Base-by-base conservation (phyloP, 2,329 filamentous ascomycete genomes). In the Lachnellula cervina region DNA sequence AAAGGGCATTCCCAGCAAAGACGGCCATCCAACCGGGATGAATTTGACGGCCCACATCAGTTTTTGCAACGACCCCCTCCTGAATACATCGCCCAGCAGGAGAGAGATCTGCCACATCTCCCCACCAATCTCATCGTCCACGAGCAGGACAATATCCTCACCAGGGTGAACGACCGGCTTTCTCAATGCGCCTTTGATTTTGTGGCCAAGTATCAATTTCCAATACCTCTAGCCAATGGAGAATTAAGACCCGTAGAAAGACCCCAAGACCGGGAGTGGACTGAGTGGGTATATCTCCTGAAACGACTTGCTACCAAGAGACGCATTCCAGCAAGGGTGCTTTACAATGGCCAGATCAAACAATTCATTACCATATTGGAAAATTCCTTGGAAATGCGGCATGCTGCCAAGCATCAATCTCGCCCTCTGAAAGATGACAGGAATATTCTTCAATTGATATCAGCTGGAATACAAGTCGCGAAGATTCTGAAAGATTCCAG, bases 271-370 rank as follows among this genome's bases (percentile, higher is more conserved):
- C 81, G 89, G 59, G 90, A 94, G 71, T 95, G 90, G 90, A 93
- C 89, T 46, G 90, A 95, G 74, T 95, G 90, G 90, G 90, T 93
- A 54, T 90, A 92, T 71, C 80, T 95, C 56, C 78, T 95, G 63
- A 94, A 94, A 74, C 81, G 89, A 49, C 80, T 95, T 56, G 90
- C 90, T 34, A 95, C 90, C 35, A 94, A 93, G 75, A 82, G 90
- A 62, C 84, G 90, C 59, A 93, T 95, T 64, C 90, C 90, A 5
- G 88, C 90, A 47, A 80, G 89, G 54, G 88, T 94, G 19, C 77
- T 95, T 44, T 94, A 93, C 76, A 89, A 94, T 70, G 88, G 89
- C 57, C 90, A 95, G 74, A 95, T 95, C 74, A 94, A 93, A 74
- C 89, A 94, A 72, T 85, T 95, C 72, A 88, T 94, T 62, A 94